Evolutionary conservation across 148 eudicot species (phyloP).

Genomic region (Cornus florida): DNA sequence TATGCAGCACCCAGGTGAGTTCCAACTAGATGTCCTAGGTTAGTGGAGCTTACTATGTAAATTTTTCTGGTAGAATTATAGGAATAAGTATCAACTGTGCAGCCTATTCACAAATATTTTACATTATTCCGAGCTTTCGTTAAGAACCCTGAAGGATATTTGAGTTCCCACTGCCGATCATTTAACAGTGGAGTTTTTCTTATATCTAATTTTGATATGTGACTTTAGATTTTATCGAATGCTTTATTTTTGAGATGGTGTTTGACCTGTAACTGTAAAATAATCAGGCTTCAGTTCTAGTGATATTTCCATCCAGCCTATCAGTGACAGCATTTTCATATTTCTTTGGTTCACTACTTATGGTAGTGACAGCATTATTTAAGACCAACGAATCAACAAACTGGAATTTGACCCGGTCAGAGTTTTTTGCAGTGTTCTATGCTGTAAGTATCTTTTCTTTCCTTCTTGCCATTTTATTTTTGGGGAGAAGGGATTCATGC

Average conservation of each 20-base stretch:
- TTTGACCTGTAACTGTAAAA: constrained; percentile 15
- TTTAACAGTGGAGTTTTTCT: neutral
- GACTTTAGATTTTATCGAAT: neutral
- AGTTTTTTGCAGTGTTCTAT: constrained; percentile 71
- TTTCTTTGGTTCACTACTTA: constrained; percentile 68
- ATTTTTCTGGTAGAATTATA: too few species aligned
- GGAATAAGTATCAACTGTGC: too few species aligned
- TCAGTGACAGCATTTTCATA: constrained; percentile 97
- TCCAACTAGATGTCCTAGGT: neutral
- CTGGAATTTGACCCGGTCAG: constrained; percentile 72
- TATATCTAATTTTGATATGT: neutral
- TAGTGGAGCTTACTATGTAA: too few species aligned
- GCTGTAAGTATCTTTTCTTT: constrained; percentile 61
- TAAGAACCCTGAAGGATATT: too few species aligned
- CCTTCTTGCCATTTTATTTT: neutral
- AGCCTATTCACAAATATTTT: too few species aligned
- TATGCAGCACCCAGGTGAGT: neutral
- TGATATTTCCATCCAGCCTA: constrained; percentile 89
- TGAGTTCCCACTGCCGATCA: too few species aligned
- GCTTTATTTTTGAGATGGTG: neutral
- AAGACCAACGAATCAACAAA: constrained; percentile 53
- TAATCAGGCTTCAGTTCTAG: constrained; percentile 80
- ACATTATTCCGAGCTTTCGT: too few species aligned
- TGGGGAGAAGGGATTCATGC: too few species aligned
- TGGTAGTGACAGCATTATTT: constrained; percentile 60